Percentiles rank a stretch among this genome's conserved stretches.
Evolutionary conservation across 768 basidiomycete genomes (phyloP).

Genomic region (Pulveroboletus sp.): DNA sequence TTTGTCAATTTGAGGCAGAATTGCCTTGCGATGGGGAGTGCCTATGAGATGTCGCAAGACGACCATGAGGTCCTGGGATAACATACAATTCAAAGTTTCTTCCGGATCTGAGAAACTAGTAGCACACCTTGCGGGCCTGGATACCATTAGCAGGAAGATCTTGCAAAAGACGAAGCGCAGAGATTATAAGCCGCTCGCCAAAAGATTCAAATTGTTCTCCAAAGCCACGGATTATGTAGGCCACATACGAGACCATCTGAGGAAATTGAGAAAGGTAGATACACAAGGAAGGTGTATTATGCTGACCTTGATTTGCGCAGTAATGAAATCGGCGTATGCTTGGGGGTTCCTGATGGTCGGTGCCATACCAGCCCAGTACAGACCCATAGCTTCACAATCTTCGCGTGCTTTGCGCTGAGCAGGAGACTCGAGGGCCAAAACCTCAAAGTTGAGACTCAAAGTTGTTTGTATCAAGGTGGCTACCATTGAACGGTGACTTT

Average conservation of each 20-base stretch:
- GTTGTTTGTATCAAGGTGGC: slow-evolving; percentile 65
- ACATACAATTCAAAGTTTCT: background rate
- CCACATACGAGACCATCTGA: slow-evolving; percentile 88
- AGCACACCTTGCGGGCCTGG: slow-evolving; percentile 69
- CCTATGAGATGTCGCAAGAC: slow-evolving; percentile 88
- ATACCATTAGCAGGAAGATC: slow-evolving; percentile 90
- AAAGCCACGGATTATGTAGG: slow-evolving; percentile 78
- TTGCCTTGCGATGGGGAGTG: slow-evolving; percentile 71
- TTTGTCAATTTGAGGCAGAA: slow-evolving; percentile 83
- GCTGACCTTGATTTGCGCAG: slow-evolving; percentile 84
- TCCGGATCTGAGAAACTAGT: background rate
- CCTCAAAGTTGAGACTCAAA: slow-evolving; percentile 75
- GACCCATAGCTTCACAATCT: slow-evolving; percentile 78
- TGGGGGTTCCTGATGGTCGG: slow-evolving; percentile 67
- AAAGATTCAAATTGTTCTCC: slow-evolving; percentile 67
- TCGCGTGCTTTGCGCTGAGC: slow-evolving; percentile 77
- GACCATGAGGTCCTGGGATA: slow-evolving; percentile 78
- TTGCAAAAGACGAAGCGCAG: slow-evolving; percentile 83
- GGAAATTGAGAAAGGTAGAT: slow-evolving; percentile 6
- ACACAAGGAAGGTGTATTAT: background rate
- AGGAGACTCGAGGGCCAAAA: slow-evolving; percentile 74
- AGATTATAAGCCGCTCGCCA: slow-evolving; percentile 76
- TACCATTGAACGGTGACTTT: slow-evolving; percentile 69
- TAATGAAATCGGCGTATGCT: slow-evolving; percentile 80
- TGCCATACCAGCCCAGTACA: slow-evolving; percentile 81